phyloP scores from a whole-genome alignment of 768 basidiomycete genomes.

The Scleroderma bovista region DNA sequence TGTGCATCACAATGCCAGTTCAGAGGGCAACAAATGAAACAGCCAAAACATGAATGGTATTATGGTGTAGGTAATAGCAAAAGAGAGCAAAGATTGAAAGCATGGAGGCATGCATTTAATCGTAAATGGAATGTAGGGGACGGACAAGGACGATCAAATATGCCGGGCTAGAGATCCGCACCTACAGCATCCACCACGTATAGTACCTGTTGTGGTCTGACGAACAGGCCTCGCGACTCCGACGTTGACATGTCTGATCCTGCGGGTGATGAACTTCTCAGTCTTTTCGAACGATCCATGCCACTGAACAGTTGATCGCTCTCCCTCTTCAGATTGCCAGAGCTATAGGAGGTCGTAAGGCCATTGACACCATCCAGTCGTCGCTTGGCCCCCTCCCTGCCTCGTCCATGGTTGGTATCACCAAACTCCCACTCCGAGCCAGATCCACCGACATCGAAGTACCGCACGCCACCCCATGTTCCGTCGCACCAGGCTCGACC shows the following conservation, averaged over 20 bases:
- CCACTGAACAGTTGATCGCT: slow-evolving; percentile 45
- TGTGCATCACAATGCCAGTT: slow-evolving; percentile 4
- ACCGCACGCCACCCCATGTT: slow-evolving; percentile 71
- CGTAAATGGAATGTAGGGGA: not conserved
- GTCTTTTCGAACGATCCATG: slow-evolving; percentile 47
- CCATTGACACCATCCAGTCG: slow-evolving; percentile 40
- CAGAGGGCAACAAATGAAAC: not conserved
- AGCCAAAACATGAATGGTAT: not conserved
- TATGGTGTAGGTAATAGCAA: slow-evolving; percentile 1
- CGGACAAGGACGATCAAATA: not conserved
- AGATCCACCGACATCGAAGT: slow-evolving; percentile 68
- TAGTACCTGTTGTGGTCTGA: slow-evolving; percentile 79
- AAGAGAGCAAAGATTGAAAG: slow-evolving; percentile 6
- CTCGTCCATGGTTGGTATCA: slow-evolving; percentile 32
- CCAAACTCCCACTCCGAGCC: slow-evolving; percentile 63
- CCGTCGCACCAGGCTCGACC: slow-evolving; percentile 88
- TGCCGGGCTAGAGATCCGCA: slow-evolving; percentile 42
- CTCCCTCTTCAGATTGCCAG: slow-evolving; percentile 43
- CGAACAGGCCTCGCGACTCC: slow-evolving; percentile 73
- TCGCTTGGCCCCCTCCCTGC: slow-evolving; percentile 14
- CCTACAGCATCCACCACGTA: slow-evolving; percentile 85
- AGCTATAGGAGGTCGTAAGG: slow-evolving; percentile 30
- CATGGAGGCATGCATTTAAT: not conserved
- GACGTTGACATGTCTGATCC: slow-evolving; percentile 50
- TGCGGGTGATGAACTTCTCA: slow-evolving; percentile 64